phyloP scores from a whole-genome alignment of 305 asterid genomes.

The Fraxinus dipetala region DNA sequence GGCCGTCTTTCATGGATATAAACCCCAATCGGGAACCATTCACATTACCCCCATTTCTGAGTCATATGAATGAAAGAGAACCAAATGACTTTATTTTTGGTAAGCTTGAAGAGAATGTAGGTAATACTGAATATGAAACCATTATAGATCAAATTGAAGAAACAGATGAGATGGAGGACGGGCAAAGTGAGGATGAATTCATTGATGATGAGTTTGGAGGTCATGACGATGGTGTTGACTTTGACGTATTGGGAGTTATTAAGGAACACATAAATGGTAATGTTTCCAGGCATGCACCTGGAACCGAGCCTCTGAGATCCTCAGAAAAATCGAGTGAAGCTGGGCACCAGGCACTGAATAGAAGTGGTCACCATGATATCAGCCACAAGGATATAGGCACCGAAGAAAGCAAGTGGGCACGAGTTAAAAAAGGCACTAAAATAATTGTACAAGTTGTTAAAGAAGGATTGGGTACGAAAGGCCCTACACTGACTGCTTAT shows the following conservation, averaged over 20 bases:
- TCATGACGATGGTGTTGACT: constrained; percentile 40
- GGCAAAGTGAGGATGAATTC: constrained; percentile 68
- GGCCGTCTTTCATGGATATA: constrained; percentile 87
- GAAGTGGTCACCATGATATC: constrained; percentile 26
- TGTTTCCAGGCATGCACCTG: constrained; percentile 39
- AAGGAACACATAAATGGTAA: constrained; percentile 62
- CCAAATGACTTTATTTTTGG: constrained; percentile 32
- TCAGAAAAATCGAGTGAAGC: constrained; percentile 41
- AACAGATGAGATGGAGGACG: constrained; percentile 56
- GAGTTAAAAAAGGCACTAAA: constrained; percentile 74
- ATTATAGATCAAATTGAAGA: constrained; percentile 50
- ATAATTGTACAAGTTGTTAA: constrained; percentile 93
- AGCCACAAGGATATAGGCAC: constrained; percentile 24
- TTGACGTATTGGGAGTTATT: constrained; percentile 42
- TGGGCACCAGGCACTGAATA: constrained; percentile 31
- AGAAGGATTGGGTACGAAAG: constrained; percentile 96
- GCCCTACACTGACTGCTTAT: constrained; percentile 88
- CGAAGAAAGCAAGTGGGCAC: constrained; percentile 58
- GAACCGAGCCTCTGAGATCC: constrained; percentile 34
- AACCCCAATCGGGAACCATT: constrained; percentile 66
- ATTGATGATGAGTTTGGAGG: constrained; percentile 49
- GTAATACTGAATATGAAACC: constrained; percentile 41
- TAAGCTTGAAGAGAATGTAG: constrained; percentile 36
- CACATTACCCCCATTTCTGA: constrained; percentile 56
- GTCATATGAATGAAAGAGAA: constrained; percentile 40